Evolutionary conservation across 371 early-diverging fungal genomes (phyloP).

Genomic region (Zychaea mexicana): DNA sequence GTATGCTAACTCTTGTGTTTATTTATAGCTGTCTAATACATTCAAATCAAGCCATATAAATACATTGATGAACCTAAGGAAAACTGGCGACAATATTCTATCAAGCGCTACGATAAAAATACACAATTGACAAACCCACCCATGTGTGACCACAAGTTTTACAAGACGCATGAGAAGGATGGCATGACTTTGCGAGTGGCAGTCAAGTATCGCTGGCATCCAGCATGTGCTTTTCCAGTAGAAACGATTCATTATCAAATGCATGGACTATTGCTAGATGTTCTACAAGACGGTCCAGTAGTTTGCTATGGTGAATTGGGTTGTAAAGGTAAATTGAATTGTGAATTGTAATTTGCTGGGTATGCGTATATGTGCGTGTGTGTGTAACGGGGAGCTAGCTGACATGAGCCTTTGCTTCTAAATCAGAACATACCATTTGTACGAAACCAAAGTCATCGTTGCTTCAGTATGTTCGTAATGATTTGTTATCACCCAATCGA

Average conservation of each 20-base stretch:
- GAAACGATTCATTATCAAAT: constrained; percentile 46
- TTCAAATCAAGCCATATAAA: too few relatives aligned
- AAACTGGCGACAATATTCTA: too few relatives aligned
- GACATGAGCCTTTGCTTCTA: not conserved
- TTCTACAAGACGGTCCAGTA: constrained; percentile 47
- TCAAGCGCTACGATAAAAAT: not conserved
- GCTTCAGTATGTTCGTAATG: constrained; percentile 58
- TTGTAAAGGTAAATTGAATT: constrained; percentile 46
- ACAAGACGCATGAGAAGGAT: constrained; percentile 8
- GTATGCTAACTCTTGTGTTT: too few relatives aligned
- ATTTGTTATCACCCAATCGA: constrained; percentile 46
- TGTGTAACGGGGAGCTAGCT: too few relatives aligned
- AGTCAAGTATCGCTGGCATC: constrained; percentile 14
- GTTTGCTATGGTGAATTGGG: constrained; percentile 59
- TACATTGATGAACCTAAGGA: too few relatives aligned
- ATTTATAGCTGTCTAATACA: too few relatives aligned
- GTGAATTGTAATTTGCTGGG: not conserved
- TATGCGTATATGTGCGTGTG: too few relatives aligned
- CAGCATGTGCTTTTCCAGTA: constrained; percentile 6
- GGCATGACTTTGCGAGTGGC: too few relatives aligned
- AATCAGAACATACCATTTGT: constrained; percentile 49
- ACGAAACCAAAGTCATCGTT: constrained; percentile 20
- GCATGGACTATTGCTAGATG: constrained; percentile 55
- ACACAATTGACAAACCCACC: not conserved
- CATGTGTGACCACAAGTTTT: constrained; percentile 30